These are phyloP conservation scores for Caloboletus inedulis DNA, from an alignment of 1,284 basidiomycete genomes.

Conservation along the genomic window DNA sequence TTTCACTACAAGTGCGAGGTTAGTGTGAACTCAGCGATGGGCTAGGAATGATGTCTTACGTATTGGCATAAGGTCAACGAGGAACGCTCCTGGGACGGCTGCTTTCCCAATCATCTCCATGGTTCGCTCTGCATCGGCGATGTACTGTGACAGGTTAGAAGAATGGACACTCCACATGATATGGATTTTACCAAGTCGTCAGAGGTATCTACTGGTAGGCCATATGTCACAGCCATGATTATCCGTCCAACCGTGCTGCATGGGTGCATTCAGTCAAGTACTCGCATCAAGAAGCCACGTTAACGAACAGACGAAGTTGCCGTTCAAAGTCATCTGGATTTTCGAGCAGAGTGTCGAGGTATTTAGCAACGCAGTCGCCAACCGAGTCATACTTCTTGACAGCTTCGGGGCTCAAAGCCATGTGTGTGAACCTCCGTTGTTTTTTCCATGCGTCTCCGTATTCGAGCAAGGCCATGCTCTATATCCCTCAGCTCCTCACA, in stretches of 20 bases:
- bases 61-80: slow-evolving; percentile 25
- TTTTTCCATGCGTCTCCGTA: slow-evolving; percentile 27
- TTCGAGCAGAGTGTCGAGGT: slow-evolving; percentile 15
- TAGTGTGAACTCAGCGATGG: not conserved
- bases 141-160: slow-evolving; percentile 18
- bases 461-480: slow-evolving; percentile 25
- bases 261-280: not conserved
- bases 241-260: slow-evolving; percentile 25
- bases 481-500: not conserved
- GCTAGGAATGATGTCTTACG: slow-evolving; percentile 16
- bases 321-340: slow-evolving; percentile 23
- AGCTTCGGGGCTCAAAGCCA: slow-evolving; percentile 22
- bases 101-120: slow-evolving; percentile 22
- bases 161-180: too few species aligned
- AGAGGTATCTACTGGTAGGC: slow-evolving; percentile 17
- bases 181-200: slow-evolving; percentile 16
- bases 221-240: slow-evolving; percentile 29
- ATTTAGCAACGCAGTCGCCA: slow-evolving; percentile 22
- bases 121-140: slow-evolving; percentile 22
- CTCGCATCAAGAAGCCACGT: not conserved
- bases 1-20: slow-evolving; percentile 22
- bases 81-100: slow-evolving; percentile 25
- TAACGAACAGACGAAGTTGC: slow-evolving; percentile 27
- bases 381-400: slow-evolving; percentile 25
- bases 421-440: slow-evolving; percentile 25